A percentile compares a stretch with the other conserved stretches of the same genome.
phyloP scores from a whole-genome alignment of 164 flowering plant species.

The Echeveria elegans region DNA sequence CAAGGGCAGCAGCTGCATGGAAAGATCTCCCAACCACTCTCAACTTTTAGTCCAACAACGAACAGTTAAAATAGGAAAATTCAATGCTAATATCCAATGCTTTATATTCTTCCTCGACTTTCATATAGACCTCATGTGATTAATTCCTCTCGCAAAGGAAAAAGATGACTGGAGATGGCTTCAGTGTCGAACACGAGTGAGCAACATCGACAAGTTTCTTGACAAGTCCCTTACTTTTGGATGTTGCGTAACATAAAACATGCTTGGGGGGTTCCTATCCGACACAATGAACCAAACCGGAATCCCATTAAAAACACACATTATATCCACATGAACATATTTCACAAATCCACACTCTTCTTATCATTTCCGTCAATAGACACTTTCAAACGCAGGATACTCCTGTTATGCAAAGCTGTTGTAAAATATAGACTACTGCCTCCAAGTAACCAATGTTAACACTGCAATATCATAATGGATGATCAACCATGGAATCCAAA shows the following conservation, averaged over 20 bases:
- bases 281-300: slow-evolving; percentile 88
- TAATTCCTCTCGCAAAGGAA: slow-evolving; percentile 73
- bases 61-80: slow-evolving; percentile 23
- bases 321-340: slow-evolving; percentile 18
- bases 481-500: background rate
- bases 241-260: no score
- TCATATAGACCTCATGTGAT: slow-evolving; percentile 16
- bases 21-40: slow-evolving; percentile 56
- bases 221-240: slow-evolving; percentile 19
- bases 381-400: slow-evolving; percentile 91
- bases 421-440: slow-evolving; percentile 22
- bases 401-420: slow-evolving; percentile 58
- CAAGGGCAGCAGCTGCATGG: slow-evolving; percentile 32
- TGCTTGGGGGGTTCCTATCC: slow-evolving; percentile 67
- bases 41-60: slow-evolving; percentile 34
- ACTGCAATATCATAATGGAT: background rate
- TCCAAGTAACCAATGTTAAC: slow-evolving; percentile 1
- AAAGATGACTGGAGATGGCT: slow-evolving; percentile 53
- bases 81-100: slow-evolving; percentile 32
- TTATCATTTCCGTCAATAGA: slow-evolving; percentile 13
- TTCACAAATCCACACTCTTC: slow-evolving; percentile 13
- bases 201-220: slow-evolving; percentile 46
- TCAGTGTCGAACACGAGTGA: slow-evolving; percentile 23
- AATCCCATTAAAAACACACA: slow-evolving; percentile 46
- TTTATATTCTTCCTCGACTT: slow-evolving; percentile 41